phyloP scores from a whole-genome alignment of 805 yeast species.

The Yarrowia deformans region DNA sequence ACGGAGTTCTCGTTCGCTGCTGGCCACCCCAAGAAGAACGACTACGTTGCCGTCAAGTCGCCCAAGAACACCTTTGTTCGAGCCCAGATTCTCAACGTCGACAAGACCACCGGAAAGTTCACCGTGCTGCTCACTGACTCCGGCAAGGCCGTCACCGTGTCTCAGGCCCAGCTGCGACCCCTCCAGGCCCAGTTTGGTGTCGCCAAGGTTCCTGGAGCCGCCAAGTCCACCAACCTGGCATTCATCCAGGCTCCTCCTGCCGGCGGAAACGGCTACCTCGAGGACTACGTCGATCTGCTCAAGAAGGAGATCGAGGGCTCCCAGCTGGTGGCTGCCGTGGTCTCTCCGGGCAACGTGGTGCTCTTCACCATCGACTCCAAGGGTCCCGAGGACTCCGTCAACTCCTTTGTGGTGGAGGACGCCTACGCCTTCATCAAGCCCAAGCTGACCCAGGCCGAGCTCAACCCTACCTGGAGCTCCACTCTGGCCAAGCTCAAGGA shows the following conservation, averaged over 20 bases:
- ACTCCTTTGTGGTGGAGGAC: constrained; percentile 62
- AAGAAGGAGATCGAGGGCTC: constrained; percentile 62
- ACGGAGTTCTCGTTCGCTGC: constrained; percentile 45
- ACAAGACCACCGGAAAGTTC: constrained; percentile 55
- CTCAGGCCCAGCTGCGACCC: constrained; percentile 56
- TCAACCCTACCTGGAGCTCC: constrained; percentile 46
- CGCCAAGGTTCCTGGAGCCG: constrained; percentile 58
- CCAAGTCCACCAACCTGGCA: constrained; percentile 62
- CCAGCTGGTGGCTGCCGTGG: constrained; percentile 59
- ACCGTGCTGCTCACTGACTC: constrained; percentile 68
- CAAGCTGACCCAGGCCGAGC: constrained; percentile 44
- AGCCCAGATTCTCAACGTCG: constrained; percentile 60
- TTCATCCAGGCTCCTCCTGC: constrained; percentile 65
- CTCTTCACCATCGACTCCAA: constrained; percentile 64
- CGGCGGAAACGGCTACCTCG: constrained; percentile 60
- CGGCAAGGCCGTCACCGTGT: constrained; percentile 61
- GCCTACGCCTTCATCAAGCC: constrained; percentile 64
- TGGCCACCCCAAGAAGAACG: constrained; percentile 57
- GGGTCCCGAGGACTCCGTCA: constrained; percentile 65
- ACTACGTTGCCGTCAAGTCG: constrained; percentile 60
- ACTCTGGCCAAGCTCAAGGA: constrained; percentile 54
- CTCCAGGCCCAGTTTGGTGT: constrained; percentile 56
- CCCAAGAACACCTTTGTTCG: constrained; percentile 65
- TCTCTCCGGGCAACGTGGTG: constrained; percentile 53
- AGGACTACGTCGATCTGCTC: constrained; percentile 61